Evolutionary conservation across 768 basidiomycete species (phyloP), one percentile per base, ranked within the genome.

Genomic region (Boletus sensibilis): DNA sequence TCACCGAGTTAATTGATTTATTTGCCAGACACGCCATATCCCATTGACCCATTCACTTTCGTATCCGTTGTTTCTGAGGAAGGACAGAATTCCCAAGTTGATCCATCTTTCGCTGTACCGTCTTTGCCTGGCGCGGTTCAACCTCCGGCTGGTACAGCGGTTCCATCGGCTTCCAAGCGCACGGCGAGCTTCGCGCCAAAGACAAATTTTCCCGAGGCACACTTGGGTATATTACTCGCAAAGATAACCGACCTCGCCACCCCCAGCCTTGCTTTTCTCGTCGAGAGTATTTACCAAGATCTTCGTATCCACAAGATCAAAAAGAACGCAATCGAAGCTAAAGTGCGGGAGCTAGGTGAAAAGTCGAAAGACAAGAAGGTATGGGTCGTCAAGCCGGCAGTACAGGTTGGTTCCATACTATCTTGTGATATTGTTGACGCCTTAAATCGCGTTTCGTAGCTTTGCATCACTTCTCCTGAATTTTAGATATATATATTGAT

Each of bases 251-350:
- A 76, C 23, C 74, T 90, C 20, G 79, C 83, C 50, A 83, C 87
- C 0, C 75, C 80, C 9, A 92, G 78, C 59, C 75, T 91, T 25
- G 78, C 77, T 9, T 79, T 84, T 52, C 81, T 94, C 29, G 80
- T 92, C 0, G 91, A 93, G 56, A 78, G 82, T 9, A 79, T 93
- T 60, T 82, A 86, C 64, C 82, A 86, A 59, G 87, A 87, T 27
- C 75, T 93, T 39, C 82, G 82, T 33, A 71, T 69, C n/a, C 75
- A 87, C 60, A 87, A 86, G 54, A 81, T 92, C 59, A 92, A 87
- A 76, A 94, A 93, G 78, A 88, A 86, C 48, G 84, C 89, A 5
- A 85, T 94, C 43, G 90, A 92, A 70, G 85, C 84, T 3, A 93
- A 93, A 69, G 77, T 94, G 37, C 78, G 82, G 44, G 90, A 92